Base-by-base conservation (phyloP, 805 yeast genomes). In the Teunomyces pallodes region DNA sequence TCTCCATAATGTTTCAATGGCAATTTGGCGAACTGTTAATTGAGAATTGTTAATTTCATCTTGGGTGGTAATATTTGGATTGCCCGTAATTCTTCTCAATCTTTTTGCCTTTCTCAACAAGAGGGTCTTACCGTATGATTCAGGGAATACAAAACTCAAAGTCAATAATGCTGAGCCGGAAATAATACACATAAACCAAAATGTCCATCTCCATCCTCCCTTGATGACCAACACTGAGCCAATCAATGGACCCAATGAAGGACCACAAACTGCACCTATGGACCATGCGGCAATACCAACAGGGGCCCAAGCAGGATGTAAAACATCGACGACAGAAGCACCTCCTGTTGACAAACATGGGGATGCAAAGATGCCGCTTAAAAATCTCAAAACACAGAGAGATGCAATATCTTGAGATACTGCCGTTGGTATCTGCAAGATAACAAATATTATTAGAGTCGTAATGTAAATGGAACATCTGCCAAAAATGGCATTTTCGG, bases 281-380 rank as follows among this genome's bases (percentile, higher is more conserved):
- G 81, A 69, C 85, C 86, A 82, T 4, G 67, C 49, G 6, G 79
- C 78, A 43, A 82, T 62, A 3, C 77, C 76, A 14, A 75, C 52
- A 2, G 84, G 81, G 32, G 73, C 60, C 46, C 65, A 64, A 4
- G 80, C 72, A 13, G 70, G 60, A 3, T 59, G 42, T 26, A 76
- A 59, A 41, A 82, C 63, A 58, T 83, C 87, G 26, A 78, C 75
- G 36, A 81, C 59, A 4, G 80, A 68, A 9, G 83, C 87, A 50
- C 81, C 84, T 39, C 84, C 86, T 16, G 82, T 79, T 0, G 83
- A 75, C 46, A 82, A 55, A 13, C 80, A 71, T 2, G 87, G 85
- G 3, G 82, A 73, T 10, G 83, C 77, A 48, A 80, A 73, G 24
- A 82, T 53, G 2, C 87, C 87, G 13, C 75, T 69, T 12, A 83